Percentiles rank a stretch among this genome's conserved stretches.
Conservation (phyloP, 1,284 basidiomycete species). For the Blastosporella zonata region DNA sequence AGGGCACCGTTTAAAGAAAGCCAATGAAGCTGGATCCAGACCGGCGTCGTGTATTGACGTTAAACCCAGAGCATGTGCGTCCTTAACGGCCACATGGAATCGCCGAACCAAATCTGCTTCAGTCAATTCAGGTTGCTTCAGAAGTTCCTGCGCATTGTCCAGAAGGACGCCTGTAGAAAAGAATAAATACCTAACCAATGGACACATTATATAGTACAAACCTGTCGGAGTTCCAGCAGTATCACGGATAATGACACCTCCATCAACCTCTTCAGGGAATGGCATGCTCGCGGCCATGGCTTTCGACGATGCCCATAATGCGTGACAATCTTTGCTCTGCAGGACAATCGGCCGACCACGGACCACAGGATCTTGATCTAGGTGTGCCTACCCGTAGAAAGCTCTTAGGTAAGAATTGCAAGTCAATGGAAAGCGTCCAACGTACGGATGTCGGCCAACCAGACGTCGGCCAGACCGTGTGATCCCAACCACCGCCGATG, state of each 20-base stretch:
- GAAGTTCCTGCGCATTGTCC: slow-evolving; percentile 69
- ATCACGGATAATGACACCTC: slow-evolving; percentile 79
- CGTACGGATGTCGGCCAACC: slow-evolving; percentile 74
- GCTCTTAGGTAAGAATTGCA: not conserved
- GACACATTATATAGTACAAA: slow-evolving; percentile 15
- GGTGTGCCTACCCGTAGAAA: slow-evolving; percentile 51
- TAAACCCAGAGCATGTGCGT: slow-evolving; percentile 70
- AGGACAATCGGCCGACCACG: slow-evolving; percentile 69
- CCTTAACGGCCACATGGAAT: slow-evolving; percentile 61
- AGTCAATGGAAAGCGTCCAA: not conserved
- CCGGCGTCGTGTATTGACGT: slow-evolving; percentile 86
- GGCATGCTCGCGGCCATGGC: slow-evolving; percentile 60
- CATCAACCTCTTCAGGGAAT: slow-evolving; percentile 67
- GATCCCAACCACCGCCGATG: slow-evolving; percentile 90
- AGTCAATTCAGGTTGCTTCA: slow-evolving; percentile 62
- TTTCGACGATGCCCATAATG: slow-evolving; percentile 76
- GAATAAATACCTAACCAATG: not conserved
- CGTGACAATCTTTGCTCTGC: slow-evolving; percentile 87
- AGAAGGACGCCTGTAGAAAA: slow-evolving; percentile 54
- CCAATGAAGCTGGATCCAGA: slow-evolving; percentile 62
- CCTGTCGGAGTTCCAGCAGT: slow-evolving; percentile 72
- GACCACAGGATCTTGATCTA: slow-evolving; percentile 70
- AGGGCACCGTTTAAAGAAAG: slow-evolving; percentile 68
- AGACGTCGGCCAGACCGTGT: slow-evolving; percentile 69
- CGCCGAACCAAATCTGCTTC: slow-evolving; percentile 61